These are phyloP conservation scores for Craterostigma plantagineum DNA, from an alignment of 257 asterid species.

Conservation along the genomic window DNA sequence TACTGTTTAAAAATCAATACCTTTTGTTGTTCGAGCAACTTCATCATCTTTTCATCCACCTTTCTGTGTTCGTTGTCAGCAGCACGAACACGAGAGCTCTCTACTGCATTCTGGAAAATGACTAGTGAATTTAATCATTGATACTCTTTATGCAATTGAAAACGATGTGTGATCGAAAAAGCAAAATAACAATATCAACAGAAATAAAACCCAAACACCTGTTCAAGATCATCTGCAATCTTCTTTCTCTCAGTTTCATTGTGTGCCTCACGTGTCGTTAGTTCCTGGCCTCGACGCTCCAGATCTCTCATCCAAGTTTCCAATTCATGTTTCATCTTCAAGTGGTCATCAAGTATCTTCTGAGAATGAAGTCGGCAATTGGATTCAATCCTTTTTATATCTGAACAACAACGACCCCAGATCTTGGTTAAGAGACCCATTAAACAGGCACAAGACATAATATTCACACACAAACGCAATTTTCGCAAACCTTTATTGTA, in stretches of 20 bases:
- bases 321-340: constrained; percentile 50
- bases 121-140: constrained; percentile 8
- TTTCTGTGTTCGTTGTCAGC: constrained; percentile 54
- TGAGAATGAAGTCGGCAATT: constrained; percentile 65
- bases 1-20: constrained; percentile 15
- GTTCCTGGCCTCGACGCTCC: constrained; percentile 46
- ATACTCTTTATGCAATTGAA: constrained; percentile 2
- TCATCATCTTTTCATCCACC: constrained; percentile 46
- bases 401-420: constrained; percentile 21
- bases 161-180: too few species aligned
- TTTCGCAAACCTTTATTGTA: constrained; percentile 80
- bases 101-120: constrained; percentile 50
- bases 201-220: constrained; percentile 25
- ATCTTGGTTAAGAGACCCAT: constrained; percentile 9
- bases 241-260: constrained; percentile 57
- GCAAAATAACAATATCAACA: constrained; percentile 6
- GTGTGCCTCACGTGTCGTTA: constrained; percentile 63
- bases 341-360: constrained; percentile 64
- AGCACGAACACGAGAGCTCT: constrained; percentile 41
- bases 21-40: constrained; percentile 76
- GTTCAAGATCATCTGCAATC: constrained; percentile 59
- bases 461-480: constrained; percentile 11
- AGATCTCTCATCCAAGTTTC: constrained; percentile 59
- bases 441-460: constrained; percentile 5
- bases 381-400: constrained; percentile 57